These are phyloP conservation scores for Myxozyma neotropica DNA, from an alignment of 805 yeast genomes.

Conservation along the genomic window DNA sequence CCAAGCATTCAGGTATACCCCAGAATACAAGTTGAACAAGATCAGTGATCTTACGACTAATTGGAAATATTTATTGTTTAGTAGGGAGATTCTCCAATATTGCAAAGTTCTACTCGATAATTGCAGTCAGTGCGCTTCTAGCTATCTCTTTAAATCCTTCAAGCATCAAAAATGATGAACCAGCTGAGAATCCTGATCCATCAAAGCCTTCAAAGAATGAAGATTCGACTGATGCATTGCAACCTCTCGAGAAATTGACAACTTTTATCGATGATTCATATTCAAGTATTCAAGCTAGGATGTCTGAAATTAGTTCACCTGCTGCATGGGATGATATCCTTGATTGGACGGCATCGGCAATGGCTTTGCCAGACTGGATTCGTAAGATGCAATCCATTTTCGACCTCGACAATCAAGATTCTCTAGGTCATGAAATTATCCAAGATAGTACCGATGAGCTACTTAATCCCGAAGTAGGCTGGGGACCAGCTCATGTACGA, in stretches of 20 bases:
- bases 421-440: conserved; percentile 31
- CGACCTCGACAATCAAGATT: conserved; percentile 18
- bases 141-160: not conserved
- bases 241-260: not conserved
- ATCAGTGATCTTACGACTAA: too few species aligned
- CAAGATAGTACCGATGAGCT: conserved; percentile 19
- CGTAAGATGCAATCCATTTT: conserved; percentile 21
- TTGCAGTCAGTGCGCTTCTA: not conserved
- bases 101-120: too few species aligned
- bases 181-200: not conserved
- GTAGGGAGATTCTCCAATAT: too few species aligned
- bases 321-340: conserved; percentile 3
- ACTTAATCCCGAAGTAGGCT: conserved; percentile 33
- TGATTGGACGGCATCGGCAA: conserved; percentile 9
- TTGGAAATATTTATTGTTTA: too few species aligned
- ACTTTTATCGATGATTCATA: conserved; percentile 5
- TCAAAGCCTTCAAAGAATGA: not conserved
- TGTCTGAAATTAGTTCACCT: conserved; percentile 1
- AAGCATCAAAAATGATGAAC: not conserved
- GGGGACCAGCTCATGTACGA: conserved; percentile 33
- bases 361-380: conserved; percentile 15
- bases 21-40: too few species aligned
- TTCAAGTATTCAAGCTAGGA: not conserved
- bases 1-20: too few species aligned
- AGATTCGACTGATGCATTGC: not conserved